phyloP scores from a whole-genome alignment of 306 rosid species.

The Aeschynomene evenia region DNA sequence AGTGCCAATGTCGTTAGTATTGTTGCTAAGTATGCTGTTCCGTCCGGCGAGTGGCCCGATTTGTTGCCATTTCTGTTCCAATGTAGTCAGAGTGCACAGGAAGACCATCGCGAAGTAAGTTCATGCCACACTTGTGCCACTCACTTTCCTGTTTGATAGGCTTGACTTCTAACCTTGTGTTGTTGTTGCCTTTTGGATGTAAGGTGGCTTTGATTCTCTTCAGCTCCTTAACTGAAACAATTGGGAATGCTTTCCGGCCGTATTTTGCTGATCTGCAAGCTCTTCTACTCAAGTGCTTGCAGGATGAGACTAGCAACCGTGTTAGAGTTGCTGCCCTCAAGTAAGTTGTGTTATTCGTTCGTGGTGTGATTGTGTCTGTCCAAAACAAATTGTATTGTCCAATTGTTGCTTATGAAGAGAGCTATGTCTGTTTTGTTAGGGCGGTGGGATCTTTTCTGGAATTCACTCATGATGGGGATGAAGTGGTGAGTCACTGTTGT shows the following conservation, averaged over 20 bases:
- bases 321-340: slow-evolving; percentile 97
- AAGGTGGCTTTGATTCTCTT: slow-evolving; percentile 96
- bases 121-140: not conserved
- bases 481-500: slow-evolving; percentile 71
- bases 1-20: slow-evolving; percentile 95
- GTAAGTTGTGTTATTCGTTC: slow-evolving; percentile 41
- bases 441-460: slow-evolving; percentile 97
- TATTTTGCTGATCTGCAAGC: slow-evolving; percentile 87
- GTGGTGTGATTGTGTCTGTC: not conserved
- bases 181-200: slow-evolving; percentile 35
- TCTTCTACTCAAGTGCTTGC: slow-evolving; percentile 90
- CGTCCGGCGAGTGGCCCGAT: slow-evolving; percentile 95
- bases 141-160: slow-evolving; percentile 11
- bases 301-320: slow-evolving; percentile 91
- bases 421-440: slow-evolving; percentile 47
- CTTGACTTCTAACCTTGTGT: slow-evolving; percentile 24
- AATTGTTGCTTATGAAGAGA: slow-evolving; percentile 23
- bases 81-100: slow-evolving; percentile 92
- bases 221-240: slow-evolving; percentile 97
- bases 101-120: slow-evolving; percentile 93
- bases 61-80: slow-evolving; percentile 91
- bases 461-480: slow-evolving; percentile 84
- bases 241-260: slow-evolving; percentile 82
- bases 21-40: slow-evolving; percentile 89
- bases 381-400: not conserved